Percentiles rank a stretch among this genome's conserved stretches.
These are phyloP conservation scores for Clarireedia monteithiana DNA, from an alignment of 2,329 filamentous ascomycete species.

Conservation along the genomic window DNA sequence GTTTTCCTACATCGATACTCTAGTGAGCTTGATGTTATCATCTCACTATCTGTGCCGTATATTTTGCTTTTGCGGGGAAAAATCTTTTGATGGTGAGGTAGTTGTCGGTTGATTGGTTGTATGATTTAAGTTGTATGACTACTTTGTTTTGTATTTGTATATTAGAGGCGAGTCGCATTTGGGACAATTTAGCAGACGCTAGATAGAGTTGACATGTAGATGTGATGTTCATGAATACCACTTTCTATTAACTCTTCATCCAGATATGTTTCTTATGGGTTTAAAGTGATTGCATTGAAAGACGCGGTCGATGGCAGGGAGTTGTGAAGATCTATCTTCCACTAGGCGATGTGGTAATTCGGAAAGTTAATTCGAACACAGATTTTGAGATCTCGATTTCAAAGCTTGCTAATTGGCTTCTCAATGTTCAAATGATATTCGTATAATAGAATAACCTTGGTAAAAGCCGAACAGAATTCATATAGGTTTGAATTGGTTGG, in stretches of 20 bases:
- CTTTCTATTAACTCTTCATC: too few species aligned
- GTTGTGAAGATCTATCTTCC: background rate
- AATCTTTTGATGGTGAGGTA: background rate
- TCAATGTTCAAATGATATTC: background rate
- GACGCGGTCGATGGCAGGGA: background rate
- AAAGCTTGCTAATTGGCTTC: too few species aligned
- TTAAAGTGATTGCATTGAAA: too few species aligned
- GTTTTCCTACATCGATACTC: too few species aligned
- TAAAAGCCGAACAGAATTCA: too few species aligned
- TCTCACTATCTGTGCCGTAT: too few species aligned
- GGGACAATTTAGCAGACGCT: background rate
- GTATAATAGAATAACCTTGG: background rate
- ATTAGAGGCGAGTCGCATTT: background rate
- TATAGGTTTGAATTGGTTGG: too few species aligned
- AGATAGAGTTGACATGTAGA: background rate
- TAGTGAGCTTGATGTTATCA: too few species aligned
- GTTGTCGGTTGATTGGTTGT: background rate
- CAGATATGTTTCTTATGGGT: too few species aligned
- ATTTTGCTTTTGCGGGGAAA: background rate
- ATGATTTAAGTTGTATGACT: background rate
- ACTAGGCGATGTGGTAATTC: background rate
- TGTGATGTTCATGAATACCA: background rate
- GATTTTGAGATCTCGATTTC: background rate
- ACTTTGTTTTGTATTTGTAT: background rate
- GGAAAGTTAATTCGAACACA: background rate